Evolutionary conservation across 805 yeast genomes (phyloP).

Genomic region (Saccharomycopsis lassenensis): DNA sequence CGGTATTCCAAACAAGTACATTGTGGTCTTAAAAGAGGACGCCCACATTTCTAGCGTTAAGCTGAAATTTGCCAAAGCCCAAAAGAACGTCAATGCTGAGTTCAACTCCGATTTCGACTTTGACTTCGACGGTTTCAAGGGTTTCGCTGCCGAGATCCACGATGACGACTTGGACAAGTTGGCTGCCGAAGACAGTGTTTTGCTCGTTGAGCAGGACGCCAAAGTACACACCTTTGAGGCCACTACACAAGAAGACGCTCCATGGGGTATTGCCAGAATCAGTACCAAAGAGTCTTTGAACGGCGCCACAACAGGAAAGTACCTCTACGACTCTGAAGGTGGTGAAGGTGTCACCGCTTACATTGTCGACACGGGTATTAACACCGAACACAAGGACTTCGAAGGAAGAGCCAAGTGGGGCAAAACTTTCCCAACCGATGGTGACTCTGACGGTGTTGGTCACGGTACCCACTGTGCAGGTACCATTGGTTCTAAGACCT

Average conservation of each 20-base stretch:
- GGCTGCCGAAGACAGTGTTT: constrained; percentile 51
- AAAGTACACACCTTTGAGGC: constrained; percentile 40
- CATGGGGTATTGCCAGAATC: constrained; percentile 67
- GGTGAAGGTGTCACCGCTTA: constrained; percentile 50
- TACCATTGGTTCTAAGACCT: constrained; percentile 45
- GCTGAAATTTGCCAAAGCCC: constrained; percentile 39
- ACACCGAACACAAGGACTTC: constrained; percentile 42
- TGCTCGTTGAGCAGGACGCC: constrained; percentile 53
- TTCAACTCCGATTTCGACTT: constrained; percentile 44
- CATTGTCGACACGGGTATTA: constrained; percentile 46
- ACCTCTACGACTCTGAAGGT: constrained; percentile 47
- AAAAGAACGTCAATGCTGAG: constrained; percentile 16
- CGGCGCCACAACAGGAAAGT: constrained; percentile 37
- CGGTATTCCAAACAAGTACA: constrained; percentile 64
- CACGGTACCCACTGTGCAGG: constrained; percentile 64
- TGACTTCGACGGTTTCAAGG: constrained; percentile 42
- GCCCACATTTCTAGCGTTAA: constrained; percentile 50
- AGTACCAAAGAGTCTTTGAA: constrained; percentile 52
- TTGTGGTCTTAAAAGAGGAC: constrained; percentile 69
- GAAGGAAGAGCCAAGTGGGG: constrained; percentile 56
- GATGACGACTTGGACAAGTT: constrained; percentile 63
- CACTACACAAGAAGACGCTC: constrained; percentile 51
- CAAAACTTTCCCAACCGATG: constrained; percentile 35
- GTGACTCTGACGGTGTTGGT: constrained; percentile 46
- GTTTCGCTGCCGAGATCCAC: constrained; percentile 79